These are phyloP conservation scores for Gillenia trifoliata DNA, from an alignment of 306 rosid genomes.

Conservation along the genomic window DNA sequence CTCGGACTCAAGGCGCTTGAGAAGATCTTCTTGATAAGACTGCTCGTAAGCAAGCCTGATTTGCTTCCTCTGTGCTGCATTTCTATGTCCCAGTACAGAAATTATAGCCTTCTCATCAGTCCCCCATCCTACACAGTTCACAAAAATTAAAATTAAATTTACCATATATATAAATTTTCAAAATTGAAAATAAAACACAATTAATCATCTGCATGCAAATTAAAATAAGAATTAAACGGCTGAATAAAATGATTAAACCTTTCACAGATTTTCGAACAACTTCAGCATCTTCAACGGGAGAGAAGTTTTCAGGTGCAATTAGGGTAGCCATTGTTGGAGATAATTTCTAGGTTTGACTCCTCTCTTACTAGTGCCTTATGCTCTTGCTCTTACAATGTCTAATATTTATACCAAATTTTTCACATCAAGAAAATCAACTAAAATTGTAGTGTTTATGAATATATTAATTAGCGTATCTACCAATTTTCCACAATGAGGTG, in stretches of 20 bases:
- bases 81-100: conserved; percentile 58
- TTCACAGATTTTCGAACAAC: conserved; percentile 42
- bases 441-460: not conserved
- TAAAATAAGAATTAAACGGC: not conserved
- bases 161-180: not conserved
- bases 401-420: not conserved
- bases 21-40: conserved; percentile 63
- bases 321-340: conserved; percentile 39
- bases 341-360: not conserved
- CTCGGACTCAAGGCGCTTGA: conserved; percentile 87
- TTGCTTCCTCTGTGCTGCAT: conserved; percentile 50
- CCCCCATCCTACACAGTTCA: conserved; percentile 61
- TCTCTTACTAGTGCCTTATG: not conserved
- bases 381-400: not conserved
- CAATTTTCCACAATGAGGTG: not conserved
- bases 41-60: conserved; percentile 64
- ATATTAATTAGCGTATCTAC: not conserved
- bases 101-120: conserved; percentile 68
- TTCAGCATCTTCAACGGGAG: conserved; percentile 62
- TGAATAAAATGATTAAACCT: conserved; percentile 22
- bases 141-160: not conserved
- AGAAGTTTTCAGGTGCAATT: conserved; percentile 29
- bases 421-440: not conserved
- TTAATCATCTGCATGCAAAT: not conserved
- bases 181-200: too few relatives aligned